Base-by-base conservation (phyloP, 139 green algal species). In the Coccomyxa sp. region DNA sequence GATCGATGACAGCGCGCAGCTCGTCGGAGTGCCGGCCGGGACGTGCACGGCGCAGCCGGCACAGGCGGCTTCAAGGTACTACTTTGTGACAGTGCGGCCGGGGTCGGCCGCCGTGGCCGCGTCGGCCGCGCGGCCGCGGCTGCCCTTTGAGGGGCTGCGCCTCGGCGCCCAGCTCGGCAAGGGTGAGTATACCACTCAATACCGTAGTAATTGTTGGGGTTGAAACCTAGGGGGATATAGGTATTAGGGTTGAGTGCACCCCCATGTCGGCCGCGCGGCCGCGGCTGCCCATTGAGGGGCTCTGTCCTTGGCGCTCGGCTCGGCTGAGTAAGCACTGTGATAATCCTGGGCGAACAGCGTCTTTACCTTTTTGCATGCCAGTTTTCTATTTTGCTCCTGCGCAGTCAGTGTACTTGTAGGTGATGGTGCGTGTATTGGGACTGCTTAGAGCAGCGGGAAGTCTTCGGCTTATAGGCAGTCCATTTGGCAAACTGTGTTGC, bases 121-220 rank as follows among this genome's bases (percentile, higher is more conserved):
- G 7, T 51, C 38, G 38, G 38, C 38, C 38, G 38, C 38, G 38
- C 71, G n/a, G 71, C 21, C 14, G 27, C 23, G 14, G 71, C 27
- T 32, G 23, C 79, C 79, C 1, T 82, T 88, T 14, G 68, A 71
- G 10, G 81, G 76, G 25, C 51, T 91, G 21, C 58, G 67, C 38
- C 68, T 90, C 67, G 84, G 86, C 13, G 77, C 82, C 0, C 74
- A 88, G 68, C 32, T 91, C 11, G 88, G 88, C 0, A n/a, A 66
- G 13, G 88, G 88, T 38, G 71, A 18, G 71, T 32, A 10, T 3
- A 21, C 21, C 63, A 1, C 7, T 21, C 63, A 71, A 28, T 25
- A 21, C 16, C 60, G 14, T 14, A 68, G 15, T 68, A 25, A 68
- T 16, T n/a, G n/a, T 16, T 16, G 15, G 16, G 60, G 15, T 68